Percentiles rank a stretch among this genome's conserved stretches.
These are phyloP conservation scores for Clitopilus hobsonii DNA, from an alignment of 768 basidiomycete genomes.

Conservation along the genomic window DNA sequence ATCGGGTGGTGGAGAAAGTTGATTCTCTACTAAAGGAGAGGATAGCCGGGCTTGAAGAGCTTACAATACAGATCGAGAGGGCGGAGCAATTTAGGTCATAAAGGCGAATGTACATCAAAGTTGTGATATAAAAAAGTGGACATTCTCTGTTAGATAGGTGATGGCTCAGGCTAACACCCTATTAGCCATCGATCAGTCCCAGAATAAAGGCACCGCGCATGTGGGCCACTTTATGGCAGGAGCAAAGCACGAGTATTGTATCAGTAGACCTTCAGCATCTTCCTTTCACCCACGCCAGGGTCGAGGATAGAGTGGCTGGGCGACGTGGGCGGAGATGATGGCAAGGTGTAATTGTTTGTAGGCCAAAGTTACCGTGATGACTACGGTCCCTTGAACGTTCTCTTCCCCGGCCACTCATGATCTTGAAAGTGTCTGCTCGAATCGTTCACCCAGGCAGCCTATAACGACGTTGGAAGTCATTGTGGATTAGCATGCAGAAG, in stretches of 20 bases:
- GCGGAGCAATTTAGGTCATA: conserved; percentile 10
- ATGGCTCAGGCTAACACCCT: no score
- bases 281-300: no score
- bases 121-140: neutral
- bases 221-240: no score
- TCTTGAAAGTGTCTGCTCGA: neutral
- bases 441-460: neutral
- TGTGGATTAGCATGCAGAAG: conserved; percentile 25
- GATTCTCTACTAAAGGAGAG: conserved; percentile 63
- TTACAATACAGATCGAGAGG: conserved; percentile 85
- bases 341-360: neutral
- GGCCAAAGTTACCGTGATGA: neutral
- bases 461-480: conserved; percentile 5
- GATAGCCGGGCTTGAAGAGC: conserved; percentile 81
- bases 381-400: neutral
- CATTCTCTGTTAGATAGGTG: no score
- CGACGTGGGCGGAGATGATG: conserved; percentile 5
- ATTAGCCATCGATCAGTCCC: no score
- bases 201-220: no score
- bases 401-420: neutral
- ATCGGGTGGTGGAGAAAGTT: conserved; percentile 74
- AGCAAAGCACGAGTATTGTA: no score
- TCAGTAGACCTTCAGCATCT: no score
- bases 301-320: conserved; percentile 15
- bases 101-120: neutral